A percentile compares a stretch with the other conserved stretches of the same genome.
Conservation (phyloP, 1,139 yeast genomes). For the Protomyces inouyei region DNA sequence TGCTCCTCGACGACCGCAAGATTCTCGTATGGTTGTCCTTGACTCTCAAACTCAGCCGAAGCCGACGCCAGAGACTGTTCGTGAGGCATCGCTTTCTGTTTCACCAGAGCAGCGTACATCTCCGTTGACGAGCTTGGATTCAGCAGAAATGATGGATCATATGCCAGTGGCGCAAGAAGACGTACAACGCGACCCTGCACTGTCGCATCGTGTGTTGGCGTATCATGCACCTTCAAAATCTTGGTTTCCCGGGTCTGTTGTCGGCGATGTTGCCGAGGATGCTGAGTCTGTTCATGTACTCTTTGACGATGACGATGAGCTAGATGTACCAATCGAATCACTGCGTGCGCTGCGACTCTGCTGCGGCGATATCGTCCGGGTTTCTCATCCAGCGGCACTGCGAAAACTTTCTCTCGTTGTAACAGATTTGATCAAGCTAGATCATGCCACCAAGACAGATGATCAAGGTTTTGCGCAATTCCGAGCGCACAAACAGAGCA, state of each 20-base stretch:
- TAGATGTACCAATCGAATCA: neutral
- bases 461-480: constrained; percentile 7
- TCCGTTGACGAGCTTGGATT: constrained; percentile 13
- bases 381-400: neutral
- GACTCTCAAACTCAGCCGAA: neutral
- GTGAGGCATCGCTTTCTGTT: neutral
- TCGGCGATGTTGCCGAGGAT: neutral
- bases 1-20: neutral
- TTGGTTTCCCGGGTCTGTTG: constrained; percentile 13
- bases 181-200: neutral
- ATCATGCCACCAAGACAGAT: constrained; percentile 1
- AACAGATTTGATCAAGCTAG: neutral
- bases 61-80: neutral
- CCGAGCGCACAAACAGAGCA: constrained; percentile 5
- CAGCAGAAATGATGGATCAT: constrained; percentile 10
- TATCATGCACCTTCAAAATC: constrained; percentile 5
- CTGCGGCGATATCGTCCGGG: constrained; percentile 11
- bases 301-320: constrained; percentile 9
- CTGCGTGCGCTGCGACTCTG: constrained; percentile 17
- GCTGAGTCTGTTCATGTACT: neutral
- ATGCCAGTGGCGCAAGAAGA: constrained; percentile 3
- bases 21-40: neutral
- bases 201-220: constrained; percentile 12
- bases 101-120: neutral
- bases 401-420: neutral